Evolutionary conservation across 1,284 basidiomycete species (phyloP), one percentile per base, ranked within the genome.

Genomic region (Boletellus deceptivus): DNA sequence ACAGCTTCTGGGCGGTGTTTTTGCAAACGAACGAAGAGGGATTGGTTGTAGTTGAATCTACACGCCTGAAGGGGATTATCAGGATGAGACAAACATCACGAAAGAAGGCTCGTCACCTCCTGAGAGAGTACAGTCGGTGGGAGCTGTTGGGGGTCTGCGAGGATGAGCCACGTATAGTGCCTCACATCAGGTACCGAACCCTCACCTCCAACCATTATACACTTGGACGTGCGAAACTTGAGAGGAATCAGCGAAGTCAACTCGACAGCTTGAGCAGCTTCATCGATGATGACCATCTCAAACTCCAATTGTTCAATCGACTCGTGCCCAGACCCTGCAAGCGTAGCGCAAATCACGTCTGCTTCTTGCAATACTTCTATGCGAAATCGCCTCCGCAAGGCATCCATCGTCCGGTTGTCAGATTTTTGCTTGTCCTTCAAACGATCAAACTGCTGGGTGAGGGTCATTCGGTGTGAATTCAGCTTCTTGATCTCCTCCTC

Each of bases 221-320:
- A 98, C 33, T 86, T 83, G 49, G 78, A 79, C 62, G 86, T 91
- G 33, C 81, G 82, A 70, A 95, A 99, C 64, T 92, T 95, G 51
- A 99, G 76, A 35, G 97, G 97, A 55, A 99, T 99, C 52, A 99
- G 72, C n/a, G 94, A 93, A 63, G 91, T 95, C 50, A 98, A 77
- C 70, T 99, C 97, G 43, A 98, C 90, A 4, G 95, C 91, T 70
- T 99, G 97, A 1, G 96, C 96, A 1, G 97, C 97, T 70, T 99
- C 97, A 65, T 99, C 97, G 57, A 99, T 97, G 63, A 99, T 87
- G 56, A 99, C 84, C 68, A 97, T 93, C 61, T 98, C 94, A 64
- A 98, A 98, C 48, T 94, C 89, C 59, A 93, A 84, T 14, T 83
- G 76, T 50, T 89, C 84, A 44, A 99, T 75, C 48, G 82, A 81